Conservation (phyloP, 768 basidiomycete species). For the Tephrocybe rancida region DNA sequence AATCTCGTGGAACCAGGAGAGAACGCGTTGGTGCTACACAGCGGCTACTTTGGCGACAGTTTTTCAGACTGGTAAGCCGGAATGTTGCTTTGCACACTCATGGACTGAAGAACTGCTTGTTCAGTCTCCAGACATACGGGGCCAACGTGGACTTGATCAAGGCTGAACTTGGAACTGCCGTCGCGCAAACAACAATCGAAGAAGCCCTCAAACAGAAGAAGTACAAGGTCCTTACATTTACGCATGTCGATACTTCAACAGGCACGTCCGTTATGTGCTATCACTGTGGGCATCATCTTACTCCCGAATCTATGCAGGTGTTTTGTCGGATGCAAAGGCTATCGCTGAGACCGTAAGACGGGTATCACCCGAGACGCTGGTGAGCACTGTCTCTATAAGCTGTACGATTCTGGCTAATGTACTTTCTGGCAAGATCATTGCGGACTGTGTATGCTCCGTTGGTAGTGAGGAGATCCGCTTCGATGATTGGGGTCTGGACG, state of each 20-base stretch:
- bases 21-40: slow-evolving; percentile 80
- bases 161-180: slow-evolving; percentile 81
- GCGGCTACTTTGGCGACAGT: slow-evolving; percentile 93
- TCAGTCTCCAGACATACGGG: slow-evolving; percentile 84
- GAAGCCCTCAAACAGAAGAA: slow-evolving; percentile 73
- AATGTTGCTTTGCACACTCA: not conserved
- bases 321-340: slow-evolving; percentile 80
- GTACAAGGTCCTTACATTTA: slow-evolving; percentile 90
- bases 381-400: slow-evolving; percentile 28
- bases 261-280: slow-evolving; percentile 37
- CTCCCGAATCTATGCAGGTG: slow-evolving; percentile 45
- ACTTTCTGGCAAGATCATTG: slow-evolving; percentile 52
- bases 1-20: slow-evolving; percentile 89
- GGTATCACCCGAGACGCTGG: slow-evolving; percentile 85
- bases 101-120: not conserved
- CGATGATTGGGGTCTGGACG: slow-evolving; percentile 92
- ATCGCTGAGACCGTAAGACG: slow-evolving; percentile 73
- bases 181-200: slow-evolving; percentile 61
- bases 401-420: slow-evolving; percentile 2
- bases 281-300: not conserved
- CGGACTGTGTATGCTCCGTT: slow-evolving; percentile 96
- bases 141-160: slow-evolving; percentile 84
- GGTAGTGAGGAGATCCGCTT: slow-evolving; percentile 94
- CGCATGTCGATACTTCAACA: slow-evolving; percentile 94
- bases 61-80: slow-evolving; percentile 79